A percentile compares a stretch with the other conserved stretches of the same genome.
Conservation (phyloP, 176 grass and related monocot genomes). For the Areca catechu region DNA sequence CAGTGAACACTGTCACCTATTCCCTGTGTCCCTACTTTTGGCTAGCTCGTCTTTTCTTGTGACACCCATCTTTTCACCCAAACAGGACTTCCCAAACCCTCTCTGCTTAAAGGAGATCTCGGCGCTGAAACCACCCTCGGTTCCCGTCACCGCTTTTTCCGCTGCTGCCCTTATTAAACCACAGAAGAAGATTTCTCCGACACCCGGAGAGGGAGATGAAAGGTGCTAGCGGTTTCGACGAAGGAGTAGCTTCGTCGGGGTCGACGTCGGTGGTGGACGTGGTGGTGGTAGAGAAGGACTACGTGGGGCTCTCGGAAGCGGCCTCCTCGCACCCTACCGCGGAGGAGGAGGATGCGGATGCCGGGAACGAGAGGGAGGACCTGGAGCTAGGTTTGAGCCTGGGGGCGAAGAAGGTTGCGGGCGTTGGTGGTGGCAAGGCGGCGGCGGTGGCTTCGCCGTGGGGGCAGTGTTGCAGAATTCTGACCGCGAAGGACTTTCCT, state of each 20-base stretch:
- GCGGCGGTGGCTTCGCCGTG: conserved; percentile 6
- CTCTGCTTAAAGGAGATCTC: no score
- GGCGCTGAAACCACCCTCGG: no score
- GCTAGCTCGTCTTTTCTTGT: no score
- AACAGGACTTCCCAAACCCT: no score
- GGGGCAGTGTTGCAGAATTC: conserved; percentile 34
- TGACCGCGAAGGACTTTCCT: conserved; percentile 55
- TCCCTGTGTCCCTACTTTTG: no score
- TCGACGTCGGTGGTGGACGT: conserved; percentile 36
- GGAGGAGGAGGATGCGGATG: no score
- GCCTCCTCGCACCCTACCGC: no score
- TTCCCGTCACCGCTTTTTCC: no score
- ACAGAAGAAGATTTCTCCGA: no score
- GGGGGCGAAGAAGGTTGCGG: conserved; percentile 30
- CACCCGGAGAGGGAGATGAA: conserved; percentile 18
- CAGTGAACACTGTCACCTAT: no score
- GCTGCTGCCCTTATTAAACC: no score
- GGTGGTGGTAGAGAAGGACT: conserved; percentile 24
- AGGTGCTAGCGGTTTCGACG: conserved; percentile 16
- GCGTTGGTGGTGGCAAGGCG: not conserved
- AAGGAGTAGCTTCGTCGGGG: conserved; percentile 19
- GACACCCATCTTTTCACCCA: no score
- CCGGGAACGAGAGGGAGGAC: conserved; percentile 9
- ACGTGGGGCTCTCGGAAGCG: conserved; percentile 32
- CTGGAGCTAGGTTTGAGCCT: conserved; percentile 68